Evolutionary conservation across 202 grass and related monocot genomes (phyloP).

Genomic region (Schoenoplectus triqueter): DNA sequence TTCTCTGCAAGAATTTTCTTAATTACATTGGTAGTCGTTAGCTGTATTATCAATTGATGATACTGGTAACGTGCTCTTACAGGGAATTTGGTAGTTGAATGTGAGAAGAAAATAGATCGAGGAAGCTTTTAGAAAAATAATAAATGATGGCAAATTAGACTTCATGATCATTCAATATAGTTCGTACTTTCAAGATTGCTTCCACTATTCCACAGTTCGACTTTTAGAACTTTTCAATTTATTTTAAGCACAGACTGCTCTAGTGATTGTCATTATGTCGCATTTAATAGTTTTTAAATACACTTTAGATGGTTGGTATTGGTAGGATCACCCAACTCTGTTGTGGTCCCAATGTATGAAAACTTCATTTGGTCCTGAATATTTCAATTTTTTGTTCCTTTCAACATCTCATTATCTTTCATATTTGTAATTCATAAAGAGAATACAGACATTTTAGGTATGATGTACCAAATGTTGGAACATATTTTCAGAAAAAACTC

Average conservation of each 20-base stretch:
- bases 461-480: background rate
- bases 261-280: background rate
- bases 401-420: background rate
- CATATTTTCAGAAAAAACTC: background rate
- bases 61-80: background rate
- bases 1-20: background rate
- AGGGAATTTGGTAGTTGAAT: background rate
- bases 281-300: background rate
- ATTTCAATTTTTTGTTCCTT: background rate
- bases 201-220: background rate
- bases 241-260: background rate
- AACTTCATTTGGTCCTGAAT: background rate
- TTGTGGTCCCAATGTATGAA: background rate
- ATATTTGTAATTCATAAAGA: background rate
- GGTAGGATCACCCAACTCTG: background rate
- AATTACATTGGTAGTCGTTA: background rate
- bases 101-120: background rate
- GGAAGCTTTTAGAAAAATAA: background rate
- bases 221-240: background rate
- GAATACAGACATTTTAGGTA: background rate
- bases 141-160: constrained; percentile 12
- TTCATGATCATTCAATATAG: background rate
- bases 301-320: background rate
- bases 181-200: background rate
- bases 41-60: background rate